A percentile compares a stretch with the other conserved stretches of the same genome.
These are phyloP conservation scores for Monoraphidium neglectum DNA, from an alignment of 139 green algal genomes.

Conservation along the genomic window DNA sequence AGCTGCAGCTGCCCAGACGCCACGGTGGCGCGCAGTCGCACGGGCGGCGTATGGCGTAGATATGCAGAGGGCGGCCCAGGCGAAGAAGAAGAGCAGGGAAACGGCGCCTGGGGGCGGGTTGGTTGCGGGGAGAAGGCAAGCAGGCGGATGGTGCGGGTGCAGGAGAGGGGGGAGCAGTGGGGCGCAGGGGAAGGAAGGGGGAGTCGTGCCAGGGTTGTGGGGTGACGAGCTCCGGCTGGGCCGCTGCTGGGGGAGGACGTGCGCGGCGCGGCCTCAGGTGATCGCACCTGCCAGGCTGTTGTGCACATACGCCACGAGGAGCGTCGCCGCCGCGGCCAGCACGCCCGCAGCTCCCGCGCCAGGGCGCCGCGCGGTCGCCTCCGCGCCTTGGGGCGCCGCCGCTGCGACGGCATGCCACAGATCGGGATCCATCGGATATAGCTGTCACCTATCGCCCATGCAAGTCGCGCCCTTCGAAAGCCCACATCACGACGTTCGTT, in stretches of 20 bases:
- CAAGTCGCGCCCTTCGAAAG: too few species aligned
- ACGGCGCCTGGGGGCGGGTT: constrained; percentile 4
- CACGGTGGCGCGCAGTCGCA: background rate
- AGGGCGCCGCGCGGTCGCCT: too few species aligned
- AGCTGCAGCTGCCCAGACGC: constrained; percentile 13
- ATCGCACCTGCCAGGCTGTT: constrained; percentile 15
- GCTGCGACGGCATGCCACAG: too few species aligned
- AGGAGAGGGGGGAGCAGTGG: background rate
- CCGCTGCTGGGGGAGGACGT: background rate
- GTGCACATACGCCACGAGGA: constrained; percentile 28
- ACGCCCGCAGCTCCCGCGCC: too few species aligned
- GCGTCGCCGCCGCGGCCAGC: background rate
- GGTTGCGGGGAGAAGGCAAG: background rate
- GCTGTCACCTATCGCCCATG: too few species aligned
- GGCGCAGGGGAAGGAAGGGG: background rate
- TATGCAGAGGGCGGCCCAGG: constrained; percentile 20
- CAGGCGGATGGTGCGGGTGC: background rate
- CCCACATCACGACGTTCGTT: too few species aligned
- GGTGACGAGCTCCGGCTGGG: background rate
- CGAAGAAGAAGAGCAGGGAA: constrained; percentile 7
- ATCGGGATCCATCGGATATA: too few species aligned
- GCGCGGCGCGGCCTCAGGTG: background rate
- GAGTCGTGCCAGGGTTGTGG: background rate
- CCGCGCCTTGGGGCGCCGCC: too few species aligned
- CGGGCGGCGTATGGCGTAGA: constrained; percentile 3